These are phyloP conservation scores for Xylaria sp. DNA, from an alignment of 495 filamentous ascomycete genomes.

Conservation along the genomic window DNA sequence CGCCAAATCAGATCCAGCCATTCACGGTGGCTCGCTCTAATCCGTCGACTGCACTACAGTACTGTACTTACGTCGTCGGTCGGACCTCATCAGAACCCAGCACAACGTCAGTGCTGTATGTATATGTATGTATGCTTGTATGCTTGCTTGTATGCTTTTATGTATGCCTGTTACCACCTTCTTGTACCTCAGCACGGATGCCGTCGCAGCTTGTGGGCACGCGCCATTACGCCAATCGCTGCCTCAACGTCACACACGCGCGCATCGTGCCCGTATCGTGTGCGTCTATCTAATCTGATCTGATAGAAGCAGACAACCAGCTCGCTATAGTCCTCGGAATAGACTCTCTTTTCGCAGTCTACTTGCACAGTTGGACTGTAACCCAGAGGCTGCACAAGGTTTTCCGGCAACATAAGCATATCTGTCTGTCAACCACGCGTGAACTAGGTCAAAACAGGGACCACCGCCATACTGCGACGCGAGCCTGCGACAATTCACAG, in stretches of 20 bases:
- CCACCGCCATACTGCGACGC: conserved; percentile 25
- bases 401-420: conserved; percentile 16
- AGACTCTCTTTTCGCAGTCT: neutral
- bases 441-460: conserved; percentile 14
- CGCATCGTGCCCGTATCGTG: neutral
- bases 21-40: conserved; percentile 19
- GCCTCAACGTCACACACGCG: conserved; percentile 11
- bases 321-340: neutral
- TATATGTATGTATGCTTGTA: conserved; percentile 5
- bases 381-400: conserved; percentile 23
- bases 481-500: conserved; percentile 26
- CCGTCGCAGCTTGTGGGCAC: conserved; percentile 21
- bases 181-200: neutral
- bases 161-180: neutral
- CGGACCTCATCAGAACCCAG: conserved; percentile 20
- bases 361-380: conserved; percentile 17
- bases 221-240: conserved; percentile 23
- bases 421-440: conserved; percentile 26
- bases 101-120: conserved; percentile 4
- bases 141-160: neutral
- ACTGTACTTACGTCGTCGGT: neutral
- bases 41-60: conserved; percentile 25
- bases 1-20: conserved; percentile 43
- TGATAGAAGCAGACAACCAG: conserved; percentile 7
- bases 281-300: conserved; percentile 19